A percentile compares a stretch with the other conserved stretches of the same genome.
phyloP scores from a whole-genome alignment of 345 rosid genomes.

The Conringia planisiliqua region DNA sequence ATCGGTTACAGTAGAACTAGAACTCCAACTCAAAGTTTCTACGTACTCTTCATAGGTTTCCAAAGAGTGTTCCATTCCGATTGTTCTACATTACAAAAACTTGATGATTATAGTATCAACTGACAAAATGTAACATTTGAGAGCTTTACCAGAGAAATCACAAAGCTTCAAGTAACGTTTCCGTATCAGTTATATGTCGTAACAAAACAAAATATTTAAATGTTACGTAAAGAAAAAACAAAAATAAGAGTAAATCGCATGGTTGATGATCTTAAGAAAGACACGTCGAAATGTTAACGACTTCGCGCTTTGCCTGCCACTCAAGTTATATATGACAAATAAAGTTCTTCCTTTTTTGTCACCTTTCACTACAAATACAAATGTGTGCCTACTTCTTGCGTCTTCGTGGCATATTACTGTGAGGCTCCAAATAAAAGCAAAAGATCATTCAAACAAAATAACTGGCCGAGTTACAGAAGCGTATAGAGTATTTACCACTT shows the following conservation, averaged over 20 bases:
- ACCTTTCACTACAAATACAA: too few relatives aligned
- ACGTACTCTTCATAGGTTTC: neutral
- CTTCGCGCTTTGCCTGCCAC: neutral
- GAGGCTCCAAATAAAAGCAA: neutral
- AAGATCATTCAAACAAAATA: neutral
- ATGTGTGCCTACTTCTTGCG: neutral
- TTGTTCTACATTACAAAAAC: too few relatives aligned
- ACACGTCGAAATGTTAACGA: neutral
- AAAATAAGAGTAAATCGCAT: neutral
- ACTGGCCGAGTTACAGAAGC: neutral
- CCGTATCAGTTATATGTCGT: neutral
- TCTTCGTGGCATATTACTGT: neutral
- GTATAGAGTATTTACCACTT: neutral
- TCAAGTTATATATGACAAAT: neutral
- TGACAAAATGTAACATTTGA: too few relatives aligned
- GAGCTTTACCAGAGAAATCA: too few relatives aligned
- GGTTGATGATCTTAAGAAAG: neutral
- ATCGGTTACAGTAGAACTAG: neutral
- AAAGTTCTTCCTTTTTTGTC: neutral
- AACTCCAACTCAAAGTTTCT: neutral
- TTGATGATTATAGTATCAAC: too few relatives aligned
- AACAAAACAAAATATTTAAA: neutral
- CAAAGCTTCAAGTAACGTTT: too few relatives aligned
- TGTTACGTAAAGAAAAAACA: neutral
- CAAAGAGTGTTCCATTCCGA: neutral